Evolutionary conservation across 1,139 yeast genomes (phyloP).

Genomic region (Hemisphaericaspora xylanilytica): DNA sequence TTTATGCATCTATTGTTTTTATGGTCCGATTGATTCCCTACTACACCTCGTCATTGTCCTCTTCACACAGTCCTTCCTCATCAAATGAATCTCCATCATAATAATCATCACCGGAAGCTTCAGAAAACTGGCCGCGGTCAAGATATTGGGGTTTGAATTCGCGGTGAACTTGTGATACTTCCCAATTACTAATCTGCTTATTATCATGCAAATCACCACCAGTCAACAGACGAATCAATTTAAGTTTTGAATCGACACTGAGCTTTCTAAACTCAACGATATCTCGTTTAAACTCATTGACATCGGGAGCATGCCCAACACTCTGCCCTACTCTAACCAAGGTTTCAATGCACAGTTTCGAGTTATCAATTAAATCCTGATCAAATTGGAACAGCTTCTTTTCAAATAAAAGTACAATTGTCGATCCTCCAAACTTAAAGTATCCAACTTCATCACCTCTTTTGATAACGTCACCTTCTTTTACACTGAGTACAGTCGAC

Average conservation of each 20-base stretch:
- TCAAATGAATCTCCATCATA: constrained; percentile 16
- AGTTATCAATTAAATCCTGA: constrained; percentile 67
- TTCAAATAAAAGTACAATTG: constrained; percentile 59
- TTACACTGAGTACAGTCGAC: constrained; percentile 71
- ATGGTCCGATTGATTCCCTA: too few relatives aligned
- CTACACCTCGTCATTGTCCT: neutral
- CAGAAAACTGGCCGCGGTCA: constrained; percentile 19
- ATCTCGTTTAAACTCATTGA: constrained; percentile 49
- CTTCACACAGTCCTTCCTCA: constrained; percentile 13
- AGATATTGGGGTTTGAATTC: constrained; percentile 6
- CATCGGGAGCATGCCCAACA: constrained; percentile 68
- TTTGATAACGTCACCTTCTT: constrained; percentile 53
- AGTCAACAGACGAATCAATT: constrained; percentile 60
- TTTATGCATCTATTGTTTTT: too few relatives aligned
- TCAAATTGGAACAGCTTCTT: constrained; percentile 53
- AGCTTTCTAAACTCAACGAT: constrained; percentile 46
- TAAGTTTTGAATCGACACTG: constrained; percentile 48
- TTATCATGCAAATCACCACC: constrained; percentile 46
- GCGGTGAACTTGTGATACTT: constrained; percentile 26
- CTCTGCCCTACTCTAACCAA: constrained; percentile 88
- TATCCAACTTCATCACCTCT: constrained; percentile 89
- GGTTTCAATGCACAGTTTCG: constrained; percentile 72
- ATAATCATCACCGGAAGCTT: constrained; percentile 9
- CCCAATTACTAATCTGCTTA: constrained; percentile 40
- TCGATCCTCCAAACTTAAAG: constrained; percentile 95